Base-by-base conservation (phyloP, 2,329 filamentous ascomycete genomes). In the Aspergillus puulaauensis region DNA sequence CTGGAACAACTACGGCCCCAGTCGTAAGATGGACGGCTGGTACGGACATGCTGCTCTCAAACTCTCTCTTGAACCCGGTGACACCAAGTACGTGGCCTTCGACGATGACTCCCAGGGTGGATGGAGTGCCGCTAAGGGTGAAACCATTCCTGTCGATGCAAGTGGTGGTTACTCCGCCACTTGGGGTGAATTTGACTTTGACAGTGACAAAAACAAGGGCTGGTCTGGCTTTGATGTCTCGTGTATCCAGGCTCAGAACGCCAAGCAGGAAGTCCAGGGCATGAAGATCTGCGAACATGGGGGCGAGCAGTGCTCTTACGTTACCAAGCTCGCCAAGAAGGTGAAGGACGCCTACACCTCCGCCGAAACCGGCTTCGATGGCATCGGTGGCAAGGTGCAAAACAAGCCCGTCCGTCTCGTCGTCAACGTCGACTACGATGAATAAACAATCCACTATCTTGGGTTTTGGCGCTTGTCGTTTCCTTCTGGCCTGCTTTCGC, bases 141-240 rank as follows among this genome's bases (percentile, higher is more conserved):
- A 64, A 24, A 41, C 52, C 19, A 63, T 74, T 11, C 72, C 73
- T 53, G 67, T 54, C 24, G 63, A 66, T 53, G 8, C 52, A 6
- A 65, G 59, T 46, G 74, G 75, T 43, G 61, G 64, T 6, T 74
- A 72, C 49, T 66, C 72, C n/a, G 69, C 65, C 63, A 76, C 74
- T 64, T 77, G 73, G 73, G 74, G 74, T 63, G 75, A 77, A 58
- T 75, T 76, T 52, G 69, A 72, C 65, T 74, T 77, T 56, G 66
- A 65, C 59, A 70, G 64, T 66, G 23, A 43, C 23, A 52, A 58
- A 52, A 76, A 75, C 66, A 39, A 66, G 35, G 61, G 61, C 52
- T 74, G 64, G 67, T 71, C 71, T 57, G 69, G 71, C 60, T 77
- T 71, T 66, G 75, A 77, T 50, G 74, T 76, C n/a, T 77, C 75